Evolutionary conservation across 768 basidiomycete species (phyloP).

Genomic region (Candolleomyces efflorescens): DNA sequence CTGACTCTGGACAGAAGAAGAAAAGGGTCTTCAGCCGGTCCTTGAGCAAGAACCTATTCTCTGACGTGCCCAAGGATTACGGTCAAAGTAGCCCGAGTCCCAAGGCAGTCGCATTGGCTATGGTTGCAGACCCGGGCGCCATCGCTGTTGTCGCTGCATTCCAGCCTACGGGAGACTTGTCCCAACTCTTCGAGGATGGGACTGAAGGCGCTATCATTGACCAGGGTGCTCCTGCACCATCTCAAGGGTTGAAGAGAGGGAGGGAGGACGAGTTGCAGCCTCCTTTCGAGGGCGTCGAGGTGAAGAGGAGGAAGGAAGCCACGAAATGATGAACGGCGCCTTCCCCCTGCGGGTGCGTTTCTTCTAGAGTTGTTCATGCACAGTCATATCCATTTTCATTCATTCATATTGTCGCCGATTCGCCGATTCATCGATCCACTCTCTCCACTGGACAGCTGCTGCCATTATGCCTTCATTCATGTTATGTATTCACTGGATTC

Average conservation of each 20-base stretch:
- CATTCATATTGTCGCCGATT: too few relatives aligned
- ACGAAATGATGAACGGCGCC: neutral
- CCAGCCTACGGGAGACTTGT: neutral
- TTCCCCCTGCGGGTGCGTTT: too few relatives aligned
- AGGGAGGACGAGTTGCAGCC: constrained; percentile 2
- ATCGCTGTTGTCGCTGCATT: neutral
- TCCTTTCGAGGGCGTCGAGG: neutral
- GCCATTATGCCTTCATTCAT: too few relatives aligned
- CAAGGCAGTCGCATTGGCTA: neutral
- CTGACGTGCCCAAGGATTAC: too few relatives aligned
- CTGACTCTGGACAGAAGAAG: neutral
- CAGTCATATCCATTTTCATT: too few relatives aligned
- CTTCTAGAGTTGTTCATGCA: too few relatives aligned
- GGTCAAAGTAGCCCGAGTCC: too few relatives aligned
- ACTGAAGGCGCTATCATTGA: neutral
- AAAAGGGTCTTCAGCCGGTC: neutral
- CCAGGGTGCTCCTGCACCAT: neutral
- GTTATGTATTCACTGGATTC: too few relatives aligned
- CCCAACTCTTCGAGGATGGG: neutral
- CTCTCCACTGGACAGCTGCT: too few relatives aligned
- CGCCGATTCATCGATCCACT: too few relatives aligned
- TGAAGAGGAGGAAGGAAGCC: constrained; percentile 3
- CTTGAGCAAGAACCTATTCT: neutral
- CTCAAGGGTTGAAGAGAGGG: neutral
- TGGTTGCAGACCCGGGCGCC: neutral